Evolutionary conservation across 257 asterid species (phyloP).

Genomic region (Gentiana dahurica): DNA sequence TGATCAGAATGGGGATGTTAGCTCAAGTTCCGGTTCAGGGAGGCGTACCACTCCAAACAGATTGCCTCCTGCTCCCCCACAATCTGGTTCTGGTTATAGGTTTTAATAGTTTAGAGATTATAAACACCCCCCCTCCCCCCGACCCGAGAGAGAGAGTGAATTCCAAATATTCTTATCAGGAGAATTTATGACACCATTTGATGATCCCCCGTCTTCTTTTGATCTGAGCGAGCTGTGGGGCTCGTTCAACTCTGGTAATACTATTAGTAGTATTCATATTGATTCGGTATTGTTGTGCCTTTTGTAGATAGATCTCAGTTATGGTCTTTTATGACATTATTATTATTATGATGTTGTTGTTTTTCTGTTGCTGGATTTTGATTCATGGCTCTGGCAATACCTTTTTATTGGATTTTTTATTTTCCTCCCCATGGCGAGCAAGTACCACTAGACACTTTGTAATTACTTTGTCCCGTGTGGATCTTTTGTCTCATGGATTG

Average conservation of each 20-base stretch:
- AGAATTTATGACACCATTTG: conserved; percentile 19
- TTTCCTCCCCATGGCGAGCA: not conserved
- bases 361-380: conserved; percentile 33
- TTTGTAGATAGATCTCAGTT: conserved; percentile 55
- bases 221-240: conserved; percentile 26
- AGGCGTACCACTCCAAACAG: conserved; percentile 89
- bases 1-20: conserved; percentile 58
- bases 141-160: conserved; percentile 15
- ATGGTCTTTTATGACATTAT: conserved; percentile 17
- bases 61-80: conserved; percentile 88
- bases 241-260: conserved; percentile 35
- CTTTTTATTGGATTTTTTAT: conserved; percentile 7
- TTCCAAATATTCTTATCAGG: conserved; percentile 35
- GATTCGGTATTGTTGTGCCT: conserved; percentile 25
- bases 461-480: not conserved
- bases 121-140: conserved; percentile 13
- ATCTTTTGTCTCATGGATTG: not conserved
- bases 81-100: conserved; percentile 63
- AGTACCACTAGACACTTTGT: not conserved
- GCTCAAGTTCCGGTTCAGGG: conserved; percentile 43
- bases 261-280: conserved; percentile 16
- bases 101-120: conserved; percentile 36
- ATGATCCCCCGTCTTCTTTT: conserved; percentile 7
- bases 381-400: conserved; percentile 16
- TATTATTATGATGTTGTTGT: not conserved